Evolutionary conservation across 257 asterid genomes (phyloP).

Genomic region (Lavandula angustifolia): DNA sequence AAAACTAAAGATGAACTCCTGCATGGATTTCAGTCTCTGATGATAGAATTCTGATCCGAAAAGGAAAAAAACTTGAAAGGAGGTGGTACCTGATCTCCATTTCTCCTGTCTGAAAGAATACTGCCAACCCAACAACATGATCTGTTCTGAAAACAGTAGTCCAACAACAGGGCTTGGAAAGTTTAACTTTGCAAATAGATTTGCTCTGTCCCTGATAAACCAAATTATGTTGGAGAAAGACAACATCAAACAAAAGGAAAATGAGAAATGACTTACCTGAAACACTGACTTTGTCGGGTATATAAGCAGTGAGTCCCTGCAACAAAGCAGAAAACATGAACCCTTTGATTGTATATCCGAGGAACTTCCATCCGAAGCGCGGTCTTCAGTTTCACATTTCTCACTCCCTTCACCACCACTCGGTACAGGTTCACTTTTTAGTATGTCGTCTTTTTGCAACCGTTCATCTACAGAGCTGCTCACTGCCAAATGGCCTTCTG

Average conservation of each 20-base stretch:
- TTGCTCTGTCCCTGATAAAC: slow-evolving; percentile 66
- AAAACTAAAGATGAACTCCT: slow-evolving; percentile 21
- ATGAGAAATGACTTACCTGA: slow-evolving; percentile 50
- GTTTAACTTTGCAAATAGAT: slow-evolving; percentile 62
- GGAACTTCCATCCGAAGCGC: slow-evolving; percentile 38
- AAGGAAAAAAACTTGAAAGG: slow-evolving; percentile 26
- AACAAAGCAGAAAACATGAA: slow-evolving; percentile 64
- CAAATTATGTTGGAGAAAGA: slow-evolving; percentile 32
- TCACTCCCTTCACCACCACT: slow-evolving; percentile 40
- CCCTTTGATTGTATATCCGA: slow-evolving; percentile 46
- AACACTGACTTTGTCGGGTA: slow-evolving; percentile 64
- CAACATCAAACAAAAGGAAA: slow-evolving; percentile 23
- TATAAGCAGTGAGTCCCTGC: slow-evolving; percentile 53
- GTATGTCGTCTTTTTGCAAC: slow-evolving; percentile 38
- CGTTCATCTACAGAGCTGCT: slow-evolving; percentile 38
- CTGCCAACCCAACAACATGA: slow-evolving; percentile 57
- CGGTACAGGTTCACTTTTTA: slow-evolving; percentile 40
- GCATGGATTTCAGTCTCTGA: slow-evolving; percentile 17
- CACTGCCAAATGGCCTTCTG: slow-evolving; percentile 46
- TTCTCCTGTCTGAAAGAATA: slow-evolving; percentile 73
- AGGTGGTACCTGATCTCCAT: slow-evolving; percentile 69
- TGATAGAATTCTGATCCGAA: slow-evolving; percentile 18
- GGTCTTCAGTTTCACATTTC: slow-evolving; percentile 40
- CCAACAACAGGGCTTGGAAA: slow-evolving; percentile 75
- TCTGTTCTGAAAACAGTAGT: slow-evolving; percentile 57